Conservation (phyloP, 2,329 filamentous ascomycete genomes). For the Fusarium dimerum region DNA sequence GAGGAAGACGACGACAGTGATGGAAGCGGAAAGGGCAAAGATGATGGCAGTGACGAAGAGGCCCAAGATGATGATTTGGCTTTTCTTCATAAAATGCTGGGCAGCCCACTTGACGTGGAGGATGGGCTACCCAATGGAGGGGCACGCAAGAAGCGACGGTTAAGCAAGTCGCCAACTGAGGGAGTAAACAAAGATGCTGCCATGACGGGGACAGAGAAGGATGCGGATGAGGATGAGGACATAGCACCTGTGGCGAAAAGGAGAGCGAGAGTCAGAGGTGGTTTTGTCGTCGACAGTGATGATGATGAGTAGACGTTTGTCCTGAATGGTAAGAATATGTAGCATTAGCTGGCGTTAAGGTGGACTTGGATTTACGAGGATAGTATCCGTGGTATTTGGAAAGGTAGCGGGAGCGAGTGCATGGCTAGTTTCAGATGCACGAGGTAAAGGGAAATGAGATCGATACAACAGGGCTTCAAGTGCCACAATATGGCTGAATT, state of each 20-base stretch:
- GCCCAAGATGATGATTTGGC: constrained; percentile 24
- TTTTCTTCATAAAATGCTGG: constrained; percentile 24
- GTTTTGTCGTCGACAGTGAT: constrained; percentile 61
- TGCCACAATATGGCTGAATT: too few species aligned
- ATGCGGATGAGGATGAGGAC: constrained; percentile 34
- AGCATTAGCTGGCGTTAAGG: constrained; percentile 14
- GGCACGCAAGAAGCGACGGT: constrained; percentile 39
- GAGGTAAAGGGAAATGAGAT: too few species aligned
- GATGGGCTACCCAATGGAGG: constrained; percentile 35
- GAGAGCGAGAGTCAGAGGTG: constrained; percentile 49
- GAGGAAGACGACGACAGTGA: constrained; percentile 28
- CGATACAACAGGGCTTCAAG: too few species aligned
- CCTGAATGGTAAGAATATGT: background rate
- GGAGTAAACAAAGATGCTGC: constrained; percentile 25
- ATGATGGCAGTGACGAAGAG: constrained; percentile 19
- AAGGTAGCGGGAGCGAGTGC: background rate
- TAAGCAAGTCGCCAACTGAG: constrained; percentile 25
- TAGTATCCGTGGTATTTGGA: background rate
- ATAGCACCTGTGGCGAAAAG: constrained; percentile 32
- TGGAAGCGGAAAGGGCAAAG: too few species aligned
- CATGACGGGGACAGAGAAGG: constrained; percentile 29
- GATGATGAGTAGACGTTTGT: constrained; percentile 48
- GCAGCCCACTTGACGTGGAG: constrained; percentile 23
- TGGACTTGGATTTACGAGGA: background rate
- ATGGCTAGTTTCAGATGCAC: background rate